These are phyloP conservation scores for Nitzschia inconspicua DNA, from an alignment of 108 stramenopile species.

Conservation along the genomic window DNA sequence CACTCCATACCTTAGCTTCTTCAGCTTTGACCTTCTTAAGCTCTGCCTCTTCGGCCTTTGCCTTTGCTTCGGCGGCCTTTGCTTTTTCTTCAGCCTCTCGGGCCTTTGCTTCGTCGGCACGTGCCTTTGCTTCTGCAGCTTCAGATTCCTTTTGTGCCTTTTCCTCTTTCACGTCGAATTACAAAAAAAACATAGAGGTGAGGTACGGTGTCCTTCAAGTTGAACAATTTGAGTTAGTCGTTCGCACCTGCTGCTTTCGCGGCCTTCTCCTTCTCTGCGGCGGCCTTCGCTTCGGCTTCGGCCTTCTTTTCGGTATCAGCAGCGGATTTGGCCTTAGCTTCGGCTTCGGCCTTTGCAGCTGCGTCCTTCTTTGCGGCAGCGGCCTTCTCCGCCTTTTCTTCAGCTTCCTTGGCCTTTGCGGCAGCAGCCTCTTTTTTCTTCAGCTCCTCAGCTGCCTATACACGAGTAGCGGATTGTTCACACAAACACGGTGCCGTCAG, in stretches of 20 bases:
- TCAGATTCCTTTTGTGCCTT: conserved; percentile 6
- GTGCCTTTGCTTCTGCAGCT: conserved; percentile 31
- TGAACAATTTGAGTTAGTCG: too few relatives aligned
- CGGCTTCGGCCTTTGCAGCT: conserved; percentile 8
- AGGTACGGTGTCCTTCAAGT: too few relatives aligned
- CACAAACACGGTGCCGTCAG: not conserved
- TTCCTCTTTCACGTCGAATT: not conserved
- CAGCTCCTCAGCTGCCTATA: conserved; percentile 34
- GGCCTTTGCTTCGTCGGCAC: conserved; percentile 31
- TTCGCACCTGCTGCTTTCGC: conserved; percentile 34
- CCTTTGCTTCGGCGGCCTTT: conserved; percentile 33
- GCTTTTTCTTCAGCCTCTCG: conserved; percentile 16
- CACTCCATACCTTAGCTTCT: conserved; percentile 26
- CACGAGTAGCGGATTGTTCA: too few relatives aligned
- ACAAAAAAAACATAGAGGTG: too few relatives aligned
- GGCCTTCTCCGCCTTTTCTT: conserved; percentile 15
- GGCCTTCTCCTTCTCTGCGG: conserved; percentile 8
- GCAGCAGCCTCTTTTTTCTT: conserved; percentile 13
- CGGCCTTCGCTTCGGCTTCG: conserved; percentile 6
- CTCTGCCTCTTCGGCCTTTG: conserved; percentile 25
- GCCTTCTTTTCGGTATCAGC: conserved; percentile 26
- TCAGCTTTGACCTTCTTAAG: conserved; percentile 27
- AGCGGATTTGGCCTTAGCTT: conserved; percentile 21
- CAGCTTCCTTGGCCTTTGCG: conserved; percentile 21
- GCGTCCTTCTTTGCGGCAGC: conserved; percentile 30